phyloP scores from a whole-genome alignment of 306 rosid species.

The Pterocarpus macrocarpus region DNA sequence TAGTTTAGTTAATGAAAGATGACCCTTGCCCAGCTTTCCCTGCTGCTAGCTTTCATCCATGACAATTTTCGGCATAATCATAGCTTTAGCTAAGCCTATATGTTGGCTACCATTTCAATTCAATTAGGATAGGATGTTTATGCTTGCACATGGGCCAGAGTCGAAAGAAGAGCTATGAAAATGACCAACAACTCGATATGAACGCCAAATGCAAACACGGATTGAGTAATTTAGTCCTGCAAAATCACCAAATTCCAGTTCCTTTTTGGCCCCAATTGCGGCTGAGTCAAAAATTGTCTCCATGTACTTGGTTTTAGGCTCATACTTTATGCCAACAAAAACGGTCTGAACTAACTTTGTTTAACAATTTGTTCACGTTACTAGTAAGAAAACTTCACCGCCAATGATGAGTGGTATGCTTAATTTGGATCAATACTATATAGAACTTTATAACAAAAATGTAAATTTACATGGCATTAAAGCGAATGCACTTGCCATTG shows the following conservation, averaged over 20 bases:
- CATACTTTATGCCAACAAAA: constrained; percentile 16
- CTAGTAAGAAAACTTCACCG: neutral
- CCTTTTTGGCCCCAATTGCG: neutral
- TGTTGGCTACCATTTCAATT: too few relatives aligned
- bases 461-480: neutral
- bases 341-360: neutral
- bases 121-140: neutral
- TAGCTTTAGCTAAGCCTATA: neutral
- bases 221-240: neutral
- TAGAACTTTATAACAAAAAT: neutral
- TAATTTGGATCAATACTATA: neutral
- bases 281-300: constrained; percentile 16
- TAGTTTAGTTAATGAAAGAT: neutral
- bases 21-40: neutral
- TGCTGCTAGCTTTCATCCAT: neutral
- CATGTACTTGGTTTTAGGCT: constrained; percentile 30
- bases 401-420: neutral
- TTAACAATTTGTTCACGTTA: constrained; percentile 20
- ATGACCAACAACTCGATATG: constrained; percentile 37
- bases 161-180: constrained; percentile 38
- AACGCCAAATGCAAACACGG: neutral
- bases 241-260: constrained; percentile 8
- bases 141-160: constrained; percentile 52
- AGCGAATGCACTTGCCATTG: neutral
- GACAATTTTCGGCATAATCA: constrained; percentile 36